phyloP scores from a whole-genome alignment of 1,139 yeast genomes.

The Yamadazyma atmosphaerica region DNA sequence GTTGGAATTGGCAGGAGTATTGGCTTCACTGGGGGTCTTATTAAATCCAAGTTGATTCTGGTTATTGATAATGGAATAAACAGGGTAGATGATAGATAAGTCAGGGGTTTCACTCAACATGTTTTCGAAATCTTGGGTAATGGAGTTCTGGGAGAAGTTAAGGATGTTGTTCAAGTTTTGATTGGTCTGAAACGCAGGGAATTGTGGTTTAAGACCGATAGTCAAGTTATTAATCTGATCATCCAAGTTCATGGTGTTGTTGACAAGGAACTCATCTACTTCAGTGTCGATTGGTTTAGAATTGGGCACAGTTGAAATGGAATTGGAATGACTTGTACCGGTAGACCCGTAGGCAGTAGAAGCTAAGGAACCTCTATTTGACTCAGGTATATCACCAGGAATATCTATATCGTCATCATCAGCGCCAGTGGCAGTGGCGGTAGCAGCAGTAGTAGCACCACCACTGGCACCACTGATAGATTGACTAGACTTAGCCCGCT shows the following conservation, averaged over 20 bases:
- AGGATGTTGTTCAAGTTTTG: conserved; percentile 19
- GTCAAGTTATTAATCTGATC: conserved; percentile 17
- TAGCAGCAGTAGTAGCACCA: background rate
- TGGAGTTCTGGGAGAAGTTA: conserved; percentile 18
- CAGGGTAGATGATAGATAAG: conserved; percentile 38
- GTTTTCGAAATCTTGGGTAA: conserved; percentile 33
- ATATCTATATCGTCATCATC: background rate
- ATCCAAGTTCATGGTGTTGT: conserved; percentile 6
- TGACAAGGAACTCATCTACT: background rate
- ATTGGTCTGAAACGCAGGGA: conserved; percentile 6
- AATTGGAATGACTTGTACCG: too few species aligned
- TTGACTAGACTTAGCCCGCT: conserved; percentile 5
- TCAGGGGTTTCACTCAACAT: conserved; percentile 21
- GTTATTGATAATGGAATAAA: conserved; percentile 28
- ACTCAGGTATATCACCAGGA: too few species aligned
- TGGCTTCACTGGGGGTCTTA: background rate
- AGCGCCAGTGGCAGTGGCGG: background rate
- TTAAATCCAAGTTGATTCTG: conserved; percentile 8
- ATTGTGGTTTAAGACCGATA: conserved; percentile 12
- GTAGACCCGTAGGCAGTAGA: too few species aligned
- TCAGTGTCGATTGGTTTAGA: too few species aligned
- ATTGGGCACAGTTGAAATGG: too few species aligned
- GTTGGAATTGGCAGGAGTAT: background rate
- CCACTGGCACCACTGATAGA: background rate
- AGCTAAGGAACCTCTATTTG: too few species aligned